These are phyloP conservation scores for Sodiomyces alkalinus DNA, from an alignment of 2,329 filamentous ascomycete species.

Conservation along the genomic window DNA sequence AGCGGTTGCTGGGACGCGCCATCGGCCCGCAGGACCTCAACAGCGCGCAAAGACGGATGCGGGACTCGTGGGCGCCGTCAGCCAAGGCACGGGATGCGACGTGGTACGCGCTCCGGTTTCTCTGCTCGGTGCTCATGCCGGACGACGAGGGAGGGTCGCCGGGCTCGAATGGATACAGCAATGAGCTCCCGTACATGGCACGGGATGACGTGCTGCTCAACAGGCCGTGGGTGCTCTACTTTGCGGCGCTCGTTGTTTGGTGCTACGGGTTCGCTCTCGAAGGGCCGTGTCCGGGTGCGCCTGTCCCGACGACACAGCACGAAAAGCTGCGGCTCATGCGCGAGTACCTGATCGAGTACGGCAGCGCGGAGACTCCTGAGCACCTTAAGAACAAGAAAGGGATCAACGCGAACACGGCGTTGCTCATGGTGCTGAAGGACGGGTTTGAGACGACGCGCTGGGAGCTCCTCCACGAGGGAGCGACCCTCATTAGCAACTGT, in stretches of 20 bases:
- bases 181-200: slow-evolving; percentile 48
- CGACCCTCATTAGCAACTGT: slow-evolving; percentile 65
- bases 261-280: slow-evolving; percentile 86
- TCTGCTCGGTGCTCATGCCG: slow-evolving; percentile 67
- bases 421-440: slow-evolving; percentile 68
- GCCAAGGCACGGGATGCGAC: slow-evolving; percentile 81
- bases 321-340: slow-evolving; percentile 68
- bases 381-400: slow-evolving; percentile 60
- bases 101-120: slow-evolving; percentile 81
- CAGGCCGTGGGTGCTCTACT: slow-evolving; percentile 89
- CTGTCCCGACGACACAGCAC: slow-evolving; percentile 39
- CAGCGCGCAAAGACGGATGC: slow-evolving; percentile 70
- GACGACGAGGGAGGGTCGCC: slow-evolving; percentile 21
- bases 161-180: not conserved
- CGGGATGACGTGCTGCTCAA: slow-evolving; percentile 83
- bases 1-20: slow-evolving; percentile 66
- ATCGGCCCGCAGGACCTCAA: slow-evolving; percentile 73
- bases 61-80: slow-evolving; percentile 75
- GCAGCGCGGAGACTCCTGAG: slow-evolving; percentile 57
- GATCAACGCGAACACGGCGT: slow-evolving; percentile 67
- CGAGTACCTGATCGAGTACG: slow-evolving; percentile 57
- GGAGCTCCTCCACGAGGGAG: slow-evolving; percentile 84
- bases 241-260: slow-evolving; percentile 86
- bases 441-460: slow-evolving; percentile 73
- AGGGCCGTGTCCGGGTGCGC: slow-evolving; percentile 47